A percentile compares a stretch with the other conserved stretches of the same genome.
phyloP scores from a whole-genome alignment of 176 grass and related monocot species.

The Cenchrus americanus region DNA sequence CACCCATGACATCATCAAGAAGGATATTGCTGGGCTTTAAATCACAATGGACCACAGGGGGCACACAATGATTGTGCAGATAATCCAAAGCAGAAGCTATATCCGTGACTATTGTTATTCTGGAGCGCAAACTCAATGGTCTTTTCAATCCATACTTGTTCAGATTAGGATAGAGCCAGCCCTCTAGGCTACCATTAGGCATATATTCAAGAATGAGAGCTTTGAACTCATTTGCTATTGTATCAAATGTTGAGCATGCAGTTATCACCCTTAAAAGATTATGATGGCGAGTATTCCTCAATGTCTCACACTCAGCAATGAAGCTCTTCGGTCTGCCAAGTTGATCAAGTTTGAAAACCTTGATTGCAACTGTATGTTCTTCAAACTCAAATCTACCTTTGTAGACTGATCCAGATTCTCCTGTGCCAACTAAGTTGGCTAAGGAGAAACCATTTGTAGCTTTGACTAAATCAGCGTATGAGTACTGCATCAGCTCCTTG shows the following conservation, averaged over 20 bases:
- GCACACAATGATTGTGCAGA: constrained; percentile 40
- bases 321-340: constrained; percentile 42
- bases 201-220: constrained; percentile 42
- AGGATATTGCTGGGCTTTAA: constrained; percentile 63
- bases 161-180: constrained; percentile 48
- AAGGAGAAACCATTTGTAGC: constrained; percentile 53
- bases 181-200: constrained; percentile 51
- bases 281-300: constrained; percentile 55
- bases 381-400: constrained; percentile 29
- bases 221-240: constrained; percentile 54
- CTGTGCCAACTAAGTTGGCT: constrained; percentile 40
- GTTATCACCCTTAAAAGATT: constrained; percentile 55
- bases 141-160: not conserved
- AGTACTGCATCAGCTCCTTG: not conserved
- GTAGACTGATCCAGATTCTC: constrained; percentile 56
- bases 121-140: constrained; percentile 41
- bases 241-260: constrained; percentile 44
- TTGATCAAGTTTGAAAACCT: constrained; percentile 58
- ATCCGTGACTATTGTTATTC: constrained; percentile 46
- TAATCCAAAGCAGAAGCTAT: constrained; percentile 61
- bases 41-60: constrained; percentile 59
- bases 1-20: constrained; percentile 41
- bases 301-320: constrained; percentile 52
- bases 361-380: constrained; percentile 41
- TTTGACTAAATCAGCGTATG: constrained; percentile 45